These are phyloP conservation scores for Penicillium digitatum DNA, from an alignment of 2,329 filamentous ascomycete genomes.

Conservation along the genomic window DNA sequence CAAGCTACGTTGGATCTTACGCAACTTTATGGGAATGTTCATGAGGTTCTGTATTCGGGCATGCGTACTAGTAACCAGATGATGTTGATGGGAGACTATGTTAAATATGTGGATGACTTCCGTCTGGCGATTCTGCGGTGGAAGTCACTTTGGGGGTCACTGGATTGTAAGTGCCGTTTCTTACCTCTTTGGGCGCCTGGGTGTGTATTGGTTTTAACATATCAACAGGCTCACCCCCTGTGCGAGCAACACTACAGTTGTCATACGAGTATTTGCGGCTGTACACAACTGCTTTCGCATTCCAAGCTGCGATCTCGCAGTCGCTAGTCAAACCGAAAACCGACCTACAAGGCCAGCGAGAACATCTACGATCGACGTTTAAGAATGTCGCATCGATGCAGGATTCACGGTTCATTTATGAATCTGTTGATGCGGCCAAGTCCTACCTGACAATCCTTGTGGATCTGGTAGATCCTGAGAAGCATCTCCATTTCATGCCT, in stretches of 20 bases:
- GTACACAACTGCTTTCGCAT: slow-evolving; percentile 72
- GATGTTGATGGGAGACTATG: slow-evolving; percentile 67
- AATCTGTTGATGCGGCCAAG: slow-evolving; percentile 62
- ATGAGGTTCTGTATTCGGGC: slow-evolving; percentile 69
- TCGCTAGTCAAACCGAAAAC: slow-evolving; percentile 42
- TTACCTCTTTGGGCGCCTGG: not conserved
- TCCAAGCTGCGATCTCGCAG: slow-evolving; percentile 63
- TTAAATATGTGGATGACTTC: slow-evolving; percentile 72
- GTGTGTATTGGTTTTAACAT: slow-evolving; percentile 10
- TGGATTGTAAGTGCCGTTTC: slow-evolving; percentile 51
- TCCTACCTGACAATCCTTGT: slow-evolving; percentile 58
- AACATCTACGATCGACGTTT: slow-evolving; percentile 46
- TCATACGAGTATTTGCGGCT: slow-evolving; percentile 70
- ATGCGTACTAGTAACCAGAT: slow-evolving; percentile 65
- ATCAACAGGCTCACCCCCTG: slow-evolving; percentile 54
- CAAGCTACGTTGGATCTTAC: slow-evolving; percentile 69
- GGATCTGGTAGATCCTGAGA: slow-evolving; percentile 56
- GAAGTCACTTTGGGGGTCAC: slow-evolving; percentile 65
- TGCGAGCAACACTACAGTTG: slow-evolving; percentile 64
- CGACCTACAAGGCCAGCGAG: slow-evolving; percentile 34
- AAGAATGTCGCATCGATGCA: slow-evolving; percentile 57
- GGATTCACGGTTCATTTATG: slow-evolving; percentile 64
- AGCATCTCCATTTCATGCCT: slow-evolving; percentile 61
- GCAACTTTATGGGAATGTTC: slow-evolving; percentile 68
- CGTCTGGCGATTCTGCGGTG: slow-evolving; percentile 64